Base-by-base conservation (phyloP, 192 early-diverging fungal species). In the Backusella parvicylindrica region DNA sequence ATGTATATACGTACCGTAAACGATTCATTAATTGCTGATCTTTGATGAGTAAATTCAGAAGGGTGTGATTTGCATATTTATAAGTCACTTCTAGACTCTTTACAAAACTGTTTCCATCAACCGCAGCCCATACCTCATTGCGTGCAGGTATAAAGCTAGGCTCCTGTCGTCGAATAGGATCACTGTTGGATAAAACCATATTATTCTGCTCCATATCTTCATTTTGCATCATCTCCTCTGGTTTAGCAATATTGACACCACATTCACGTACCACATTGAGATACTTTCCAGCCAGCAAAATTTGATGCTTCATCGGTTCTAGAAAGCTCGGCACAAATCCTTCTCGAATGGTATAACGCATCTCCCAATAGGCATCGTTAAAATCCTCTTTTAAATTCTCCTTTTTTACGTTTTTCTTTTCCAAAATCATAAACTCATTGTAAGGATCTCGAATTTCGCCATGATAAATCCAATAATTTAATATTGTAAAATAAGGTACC, bases 351-450 rank as follows among this genome's bases (percentile, higher is more conserved):
- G 89, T 89, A 77, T 95, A 95, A 9, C 92, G 85, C 68, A 87
- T 85, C 43, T 93, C 93, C 95, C 95, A 96, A 70, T 95, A 96
- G 16, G 86, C 88, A 64, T 94, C 90, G 53, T 90, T 95, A 66
- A 93, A 92, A 74, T 95, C 94, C n/a, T 91, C 90, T 53, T 86
- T 87, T 8, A 93, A 76, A 37, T 84, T 83, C 63, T 86, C 88
- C 64, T 87, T 89, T 40, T 77, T 84, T 15, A 87, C 85, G 13
- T 86, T 86, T 65, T 84, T 80, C 32, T 88, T 89, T 74, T 93
- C 92, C 37, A 90, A 84, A 35, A 99, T 87, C 93, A 99, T 95
- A 78, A 98, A 99, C 77, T 99, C 98, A 73, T 92, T 89, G 60
- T 90, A 88, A 18, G 92, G 89, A 77, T 98, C 96, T n/a, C 89